Base-by-base conservation (phyloP, 2,329 filamentous ascomycete genomes). In the Sclerotinia subarctica region DNA sequence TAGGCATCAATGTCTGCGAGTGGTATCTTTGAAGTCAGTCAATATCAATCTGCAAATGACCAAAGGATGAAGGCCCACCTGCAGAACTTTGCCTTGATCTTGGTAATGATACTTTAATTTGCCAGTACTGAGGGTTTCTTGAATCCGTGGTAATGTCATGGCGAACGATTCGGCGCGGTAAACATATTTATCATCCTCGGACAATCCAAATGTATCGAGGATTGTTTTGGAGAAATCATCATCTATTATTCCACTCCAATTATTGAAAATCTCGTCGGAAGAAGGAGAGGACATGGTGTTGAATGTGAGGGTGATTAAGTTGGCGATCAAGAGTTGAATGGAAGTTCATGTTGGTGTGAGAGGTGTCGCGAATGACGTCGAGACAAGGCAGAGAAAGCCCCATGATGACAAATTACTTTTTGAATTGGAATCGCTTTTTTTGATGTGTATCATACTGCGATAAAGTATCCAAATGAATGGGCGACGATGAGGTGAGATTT, bases 1-100 rank as follows among this genome's bases (percentile, higher is more conserved):
- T 93, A 93, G 24, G 89, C 85, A 54, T 84, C 82, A 68, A 90
- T 84, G 73, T 93, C 90, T 66, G 82, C 72, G 26, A 68, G 21
- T 46, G 73, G 35, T 19, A 74, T 63, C 73, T 73, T 60, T 0
- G 15, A 11, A 64, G 64, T 73, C 68, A 72, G 59, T 74, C 67
- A 73, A 69, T 47, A 68, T 46, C 21, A 13, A 59, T 46, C 17
- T 11, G 10, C 11, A 58, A 62, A 26, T 32, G 17, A 46, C 38
- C 21, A 44, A 1, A 15, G 32, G 13, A 51, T 7, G 7, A 2
- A 13, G 21, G n/a, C 32, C 19, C 66, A 72, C 71, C 53, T 72
- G 66, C 13, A 74, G 65, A 35, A 68, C 60, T 24, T 74, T 58
- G 5, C 71, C 72, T 69, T 73, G 70, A 11, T 71, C 70, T 56